Percentiles rank a stretch among this genome's conserved stretches.
phyloP scores from a whole-genome alignment of 768 basidiomycete species.

The Lactifluus piperatus region DNA sequence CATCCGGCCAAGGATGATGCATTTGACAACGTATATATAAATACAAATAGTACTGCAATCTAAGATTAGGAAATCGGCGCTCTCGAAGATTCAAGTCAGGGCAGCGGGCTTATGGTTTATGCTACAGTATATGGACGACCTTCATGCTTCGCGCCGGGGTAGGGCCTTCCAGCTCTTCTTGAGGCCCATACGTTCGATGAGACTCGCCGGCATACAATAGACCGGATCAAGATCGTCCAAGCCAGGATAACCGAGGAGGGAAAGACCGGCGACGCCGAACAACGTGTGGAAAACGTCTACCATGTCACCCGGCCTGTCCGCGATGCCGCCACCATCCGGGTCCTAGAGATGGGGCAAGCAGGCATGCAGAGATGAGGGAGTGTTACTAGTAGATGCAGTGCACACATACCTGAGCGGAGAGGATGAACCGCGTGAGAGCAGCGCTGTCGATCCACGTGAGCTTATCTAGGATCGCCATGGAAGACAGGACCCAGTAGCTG shows the following conservation, averaged over 20 bases:
- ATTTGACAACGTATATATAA: neutral
- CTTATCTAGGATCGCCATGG: slow-evolving; percentile 75
- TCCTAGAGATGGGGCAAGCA: slow-evolving; percentile 46
- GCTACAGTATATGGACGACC: neutral
- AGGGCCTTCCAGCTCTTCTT: slow-evolving; percentile 57
- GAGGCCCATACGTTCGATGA: slow-evolving; percentile 65
- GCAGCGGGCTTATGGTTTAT: neutral
- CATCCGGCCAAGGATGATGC: neutral
- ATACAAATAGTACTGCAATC: neutral
- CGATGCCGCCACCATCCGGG: slow-evolving; percentile 82
- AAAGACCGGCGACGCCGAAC: slow-evolving; percentile 84
- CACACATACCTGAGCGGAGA: slow-evolving; percentile 70
- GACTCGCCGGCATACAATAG: slow-evolving; percentile 84
- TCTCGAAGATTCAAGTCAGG: neutral
- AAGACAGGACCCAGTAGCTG: slow-evolving; percentile 92
- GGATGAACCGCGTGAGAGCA: slow-evolving; percentile 72
- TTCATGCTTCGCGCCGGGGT: slow-evolving; percentile 27
- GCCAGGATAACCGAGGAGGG: slow-evolving; percentile 79
- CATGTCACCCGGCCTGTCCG: slow-evolving; percentile 89
- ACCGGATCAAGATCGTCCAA: slow-evolving; percentile 86
- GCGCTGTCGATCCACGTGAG: slow-evolving; percentile 82
- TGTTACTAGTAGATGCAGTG: no score
- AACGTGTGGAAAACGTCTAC: slow-evolving; percentile 95
- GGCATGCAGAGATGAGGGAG: neutral
- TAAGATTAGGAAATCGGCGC: neutral